Evolutionary conservation across 768 basidiomycete genomes (phyloP).

Genomic region (Daedalea quercina): DNA sequence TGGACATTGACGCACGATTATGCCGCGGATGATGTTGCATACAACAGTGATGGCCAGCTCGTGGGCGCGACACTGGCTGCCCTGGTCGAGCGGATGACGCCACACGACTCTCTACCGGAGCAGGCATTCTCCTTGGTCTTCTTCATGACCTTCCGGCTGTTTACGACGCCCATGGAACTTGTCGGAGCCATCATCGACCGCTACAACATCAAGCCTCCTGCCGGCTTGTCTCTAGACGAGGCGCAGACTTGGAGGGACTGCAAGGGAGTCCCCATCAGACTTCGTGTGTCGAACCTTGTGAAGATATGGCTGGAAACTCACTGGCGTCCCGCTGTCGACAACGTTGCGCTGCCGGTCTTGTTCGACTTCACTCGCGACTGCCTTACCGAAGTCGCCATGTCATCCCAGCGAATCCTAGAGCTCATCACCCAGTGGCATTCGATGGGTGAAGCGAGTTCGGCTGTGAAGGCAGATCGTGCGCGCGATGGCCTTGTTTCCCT

Average conservation of each 20-base stretch:
- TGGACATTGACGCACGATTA: slow-evolving; percentile 75
- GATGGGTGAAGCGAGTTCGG: slow-evolving; percentile 40
- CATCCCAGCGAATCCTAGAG: slow-evolving; percentile 71
- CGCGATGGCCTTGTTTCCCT: slow-evolving; percentile 73
- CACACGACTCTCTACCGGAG: slow-evolving; percentile 88
- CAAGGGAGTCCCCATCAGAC: slow-evolving; percentile 85
- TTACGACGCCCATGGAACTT: slow-evolving; percentile 72
- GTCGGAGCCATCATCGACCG: slow-evolving; percentile 72
- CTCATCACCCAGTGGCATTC: slow-evolving; percentile 37
- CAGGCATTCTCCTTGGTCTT: slow-evolving; percentile 83
- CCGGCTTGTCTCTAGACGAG: slow-evolving; percentile 49
- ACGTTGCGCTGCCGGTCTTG: slow-evolving; percentile 50
- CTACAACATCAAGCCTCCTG: slow-evolving; percentile 73
- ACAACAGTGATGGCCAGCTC: slow-evolving; percentile 85
- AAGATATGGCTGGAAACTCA: slow-evolving; percentile 91
- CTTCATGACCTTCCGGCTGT: slow-evolving; percentile 93
- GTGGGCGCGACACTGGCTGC: slow-evolving; percentile 86
- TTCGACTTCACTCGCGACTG: slow-evolving; percentile 58
- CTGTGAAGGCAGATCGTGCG: slow-evolving; percentile 55
- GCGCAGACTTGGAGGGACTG: slow-evolving; percentile 73
- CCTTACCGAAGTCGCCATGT: slow-evolving; percentile 54
- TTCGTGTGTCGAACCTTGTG: slow-evolving; percentile 88
- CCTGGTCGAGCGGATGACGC: slow-evolving; percentile 96
- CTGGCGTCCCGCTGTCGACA: slow-evolving; percentile 78
- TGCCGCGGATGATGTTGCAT: slow-evolving; percentile 75